Evolutionary conservation across 257 asterid species (phyloP).

Genomic region (Rauvolfia tetraphylla): DNA sequence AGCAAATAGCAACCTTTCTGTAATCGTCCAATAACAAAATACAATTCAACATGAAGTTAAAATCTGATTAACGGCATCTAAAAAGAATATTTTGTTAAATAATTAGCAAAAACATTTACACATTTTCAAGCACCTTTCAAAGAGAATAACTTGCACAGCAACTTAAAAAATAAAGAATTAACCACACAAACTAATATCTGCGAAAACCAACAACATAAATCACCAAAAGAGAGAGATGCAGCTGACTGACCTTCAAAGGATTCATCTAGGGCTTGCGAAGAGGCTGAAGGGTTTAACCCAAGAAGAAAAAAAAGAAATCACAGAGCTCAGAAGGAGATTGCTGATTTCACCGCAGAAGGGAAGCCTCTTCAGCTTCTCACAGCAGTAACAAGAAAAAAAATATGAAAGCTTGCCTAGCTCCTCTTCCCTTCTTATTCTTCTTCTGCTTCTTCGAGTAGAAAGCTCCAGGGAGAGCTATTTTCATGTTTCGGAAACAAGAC

Average conservation of each 20-base stretch:
- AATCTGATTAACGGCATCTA: not conserved
- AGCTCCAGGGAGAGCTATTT: not conserved
- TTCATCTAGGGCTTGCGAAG: conserved; percentile 8
- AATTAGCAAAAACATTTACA: not conserved
- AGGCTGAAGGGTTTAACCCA: not conserved
- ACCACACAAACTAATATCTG: not conserved
- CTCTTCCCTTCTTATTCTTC: not conserved
- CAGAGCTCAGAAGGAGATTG: not conserved
- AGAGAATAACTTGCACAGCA: too few species aligned
- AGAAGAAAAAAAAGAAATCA: not conserved
- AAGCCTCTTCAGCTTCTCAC: not conserved
- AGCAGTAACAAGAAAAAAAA: not conserved
- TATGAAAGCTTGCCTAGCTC: not conserved
- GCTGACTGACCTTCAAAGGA: conserved; percentile 8
- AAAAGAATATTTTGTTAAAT: not conserved
- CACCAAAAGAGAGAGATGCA: not conserved
- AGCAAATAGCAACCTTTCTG: not conserved
- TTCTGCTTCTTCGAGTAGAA: not conserved
- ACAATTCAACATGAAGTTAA: not conserved
- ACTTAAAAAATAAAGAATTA: not conserved
- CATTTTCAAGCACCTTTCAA: not conserved
- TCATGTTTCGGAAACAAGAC: not conserved
- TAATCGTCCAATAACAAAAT: not conserved
- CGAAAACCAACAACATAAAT: not conserved
- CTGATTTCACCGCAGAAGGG: not conserved